A percentile compares a stretch with the other conserved stretches of the same genome.
phyloP scores from a whole-genome alignment of 805 yeast species.

The Wickerhamiella brachini region DNA sequence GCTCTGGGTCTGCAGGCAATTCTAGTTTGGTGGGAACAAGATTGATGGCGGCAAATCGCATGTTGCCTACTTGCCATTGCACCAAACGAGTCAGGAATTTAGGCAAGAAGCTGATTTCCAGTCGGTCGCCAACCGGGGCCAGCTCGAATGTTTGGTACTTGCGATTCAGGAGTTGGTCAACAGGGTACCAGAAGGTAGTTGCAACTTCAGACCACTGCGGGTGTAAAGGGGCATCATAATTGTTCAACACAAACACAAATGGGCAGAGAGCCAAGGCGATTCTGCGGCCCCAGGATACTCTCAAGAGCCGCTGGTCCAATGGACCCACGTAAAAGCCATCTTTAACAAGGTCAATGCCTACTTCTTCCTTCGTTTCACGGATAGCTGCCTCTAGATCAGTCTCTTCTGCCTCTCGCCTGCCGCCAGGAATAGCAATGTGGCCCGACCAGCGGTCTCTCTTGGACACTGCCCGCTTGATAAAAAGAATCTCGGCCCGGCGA shows the following conservation, averaged over 20 bases:
- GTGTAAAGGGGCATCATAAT: slow-evolving; percentile 12
- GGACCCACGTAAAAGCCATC: slow-evolving; percentile 23
- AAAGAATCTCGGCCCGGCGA: slow-evolving; percentile 20
- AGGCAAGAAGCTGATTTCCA: slow-evolving; percentile 10
- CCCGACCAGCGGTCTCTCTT: slow-evolving; percentile 29
- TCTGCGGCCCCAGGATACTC: slow-evolving; percentile 23
- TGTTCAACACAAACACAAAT: slow-evolving; percentile 22
- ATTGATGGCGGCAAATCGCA: slow-evolving; percentile 20
- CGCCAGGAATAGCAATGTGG: slow-evolving; percentile 30
- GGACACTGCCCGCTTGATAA: slow-evolving; percentile 26
- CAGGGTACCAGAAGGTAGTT: slow-evolving; percentile 26
- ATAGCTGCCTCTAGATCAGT: slow-evolving; percentile 23
- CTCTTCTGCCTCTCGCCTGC: slow-evolving; percentile 26
- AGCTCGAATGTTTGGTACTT: slow-evolving; percentile 8
- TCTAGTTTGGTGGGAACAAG: slow-evolving; percentile 10
- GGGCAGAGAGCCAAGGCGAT: slow-evolving; percentile 25
- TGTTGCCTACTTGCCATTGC: slow-evolving; percentile 16
- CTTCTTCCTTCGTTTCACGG: slow-evolving; percentile 28
- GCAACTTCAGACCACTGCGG: slow-evolving; percentile 27
- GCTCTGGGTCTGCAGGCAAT: slow-evolving; percentile 2
- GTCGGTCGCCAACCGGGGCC: slow-evolving; percentile 18
- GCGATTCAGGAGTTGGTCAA: slow-evolving; percentile 16
- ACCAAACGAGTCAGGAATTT: slow-evolving; percentile 8
- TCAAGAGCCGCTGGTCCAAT: slow-evolving; percentile 24
- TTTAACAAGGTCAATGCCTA: slow-evolving; percentile 24